Base-by-base conservation (phyloP, 371 early-diverging fungal species). In the Batkoa obscura region DNA sequence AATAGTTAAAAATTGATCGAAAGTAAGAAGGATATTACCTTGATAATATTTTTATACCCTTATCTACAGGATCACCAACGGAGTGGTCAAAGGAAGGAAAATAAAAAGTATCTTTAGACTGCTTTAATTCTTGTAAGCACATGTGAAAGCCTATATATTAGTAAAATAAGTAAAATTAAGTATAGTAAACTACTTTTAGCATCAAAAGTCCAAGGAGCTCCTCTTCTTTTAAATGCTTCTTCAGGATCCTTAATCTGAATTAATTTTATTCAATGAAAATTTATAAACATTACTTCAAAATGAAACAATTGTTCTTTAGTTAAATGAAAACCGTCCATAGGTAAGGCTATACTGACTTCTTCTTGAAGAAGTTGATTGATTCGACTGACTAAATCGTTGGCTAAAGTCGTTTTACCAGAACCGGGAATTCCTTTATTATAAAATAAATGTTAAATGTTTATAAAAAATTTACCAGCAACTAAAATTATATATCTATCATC, bases 131-230 rank as follows among this genome's bases (percentile, higher is more conserved):
- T 6, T 43, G 32, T 13, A 56, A 17, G 2, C 9, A 50, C 23
- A 31, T 31, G 37, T 17, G 36, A 46, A 47, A 32, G 15, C 35
- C 37, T 15, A 49, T 43, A 57, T 56, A 43, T 12, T 32, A 15
- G 10, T 39, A 32, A 48, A 45, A 39, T 34, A 8, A 8, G 15
- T 30, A 17, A 41, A 36, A 51, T 2, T 35, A 6, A n/a, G n/a
- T 23, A 2, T 31, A 36, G 13, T 23, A 10, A 23, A 3, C 32
- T 56, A 58, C 65, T 58, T 49, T 61, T 15, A 12, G 66, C 58
- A 57, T 71, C 64, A 59, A 72, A 75, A 1, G 75, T 75, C 59
- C 62, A 70, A 34, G 67, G 68, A n/a, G 72, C 69, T n/a, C 75
- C 75, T n/a, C 75, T 60, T 12, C 69, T 50, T 2, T 61, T 56